These are phyloP conservation scores for Trichoderma sp. DNA, from an alignment of 2,329 filamentous ascomycete genomes.

Conservation along the genomic window DNA sequence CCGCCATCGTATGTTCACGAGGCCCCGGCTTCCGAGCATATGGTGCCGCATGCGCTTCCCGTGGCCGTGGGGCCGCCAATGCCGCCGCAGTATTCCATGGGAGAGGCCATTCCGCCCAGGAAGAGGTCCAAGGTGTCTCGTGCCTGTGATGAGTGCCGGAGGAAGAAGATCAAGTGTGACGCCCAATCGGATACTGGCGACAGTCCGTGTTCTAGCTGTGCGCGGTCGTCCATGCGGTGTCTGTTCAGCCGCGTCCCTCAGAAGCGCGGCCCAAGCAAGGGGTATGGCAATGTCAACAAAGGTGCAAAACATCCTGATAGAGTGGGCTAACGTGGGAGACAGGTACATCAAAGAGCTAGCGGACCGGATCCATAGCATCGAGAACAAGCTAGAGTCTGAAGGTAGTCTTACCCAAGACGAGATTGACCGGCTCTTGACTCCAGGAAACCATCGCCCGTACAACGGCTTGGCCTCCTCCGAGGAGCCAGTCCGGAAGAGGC, in stretches of 20 bases:
- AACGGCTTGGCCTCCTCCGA: slow-evolving; percentile 38
- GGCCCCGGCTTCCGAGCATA: slow-evolving; percentile 41
- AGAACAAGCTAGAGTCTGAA: slow-evolving; percentile 70
- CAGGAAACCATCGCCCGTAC: slow-evolving; percentile 39
- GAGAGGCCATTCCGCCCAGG: slow-evolving; percentile 65
- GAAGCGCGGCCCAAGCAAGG: slow-evolving; percentile 88
- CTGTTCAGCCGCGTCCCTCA: slow-evolving; percentile 85
- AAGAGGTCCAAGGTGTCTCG: slow-evolving; percentile 86
- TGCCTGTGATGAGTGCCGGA: slow-evolving; percentile 84
- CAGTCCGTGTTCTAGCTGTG: slow-evolving; percentile 79
- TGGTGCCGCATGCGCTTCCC: slow-evolving; percentile 43
- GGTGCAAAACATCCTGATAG: neutral
- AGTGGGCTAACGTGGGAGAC: slow-evolving; percentile 28
- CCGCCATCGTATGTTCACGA: slow-evolving; percentile 45
- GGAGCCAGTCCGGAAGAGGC: slow-evolving; percentile 47
- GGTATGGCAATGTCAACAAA: slow-evolving; percentile 49
- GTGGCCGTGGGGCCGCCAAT: slow-evolving; percentile 44
- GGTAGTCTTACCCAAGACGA: slow-evolving; percentile 48
- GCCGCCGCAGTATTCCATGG: slow-evolving; percentile 46
- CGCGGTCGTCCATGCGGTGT: slow-evolving; percentile 73
- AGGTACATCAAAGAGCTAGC: slow-evolving; percentile 92
- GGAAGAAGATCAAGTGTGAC: slow-evolving; percentile 90
- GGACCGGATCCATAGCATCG: slow-evolving; percentile 79
- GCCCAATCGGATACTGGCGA: slow-evolving; percentile 73
- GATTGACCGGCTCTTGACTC: slow-evolving; percentile 48